These are phyloP conservation scores for Mycena maculata DNA, from an alignment of 768 basidiomycete species.

Conservation along the genomic window DNA sequence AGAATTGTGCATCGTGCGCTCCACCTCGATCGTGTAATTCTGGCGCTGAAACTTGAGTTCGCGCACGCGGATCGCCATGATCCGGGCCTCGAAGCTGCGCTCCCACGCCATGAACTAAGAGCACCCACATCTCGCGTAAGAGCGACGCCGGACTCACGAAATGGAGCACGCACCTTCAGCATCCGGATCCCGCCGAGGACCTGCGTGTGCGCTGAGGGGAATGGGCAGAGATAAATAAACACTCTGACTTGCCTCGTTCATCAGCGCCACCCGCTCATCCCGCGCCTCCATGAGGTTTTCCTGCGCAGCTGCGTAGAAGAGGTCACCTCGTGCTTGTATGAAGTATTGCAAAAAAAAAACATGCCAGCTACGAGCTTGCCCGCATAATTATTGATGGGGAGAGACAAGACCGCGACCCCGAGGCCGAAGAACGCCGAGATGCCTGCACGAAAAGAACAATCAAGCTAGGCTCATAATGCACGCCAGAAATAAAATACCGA, in stretches of 20 bases:
- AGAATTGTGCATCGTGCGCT: too few relatives aligned
- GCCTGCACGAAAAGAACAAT: too few relatives aligned
- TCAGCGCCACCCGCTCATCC: conserved; percentile 76
- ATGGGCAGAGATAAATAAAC: conserved; percentile 51
- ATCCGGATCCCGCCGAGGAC: conserved; percentile 23
- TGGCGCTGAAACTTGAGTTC: conserved; percentile 73
- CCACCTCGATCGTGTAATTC: conserved; percentile 74
- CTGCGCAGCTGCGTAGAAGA: too few relatives aligned
- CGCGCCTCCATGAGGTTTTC: conserved; percentile 71
- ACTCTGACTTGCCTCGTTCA: conserved; percentile 74
- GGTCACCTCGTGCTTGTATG: too few relatives aligned
- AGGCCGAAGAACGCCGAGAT: conserved; percentile 72
- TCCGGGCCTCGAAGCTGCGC: conserved; percentile 71
- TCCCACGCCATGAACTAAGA: conserved; percentile 78
- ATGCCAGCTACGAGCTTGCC: conserved; percentile 76
- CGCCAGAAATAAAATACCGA: too few relatives aligned
- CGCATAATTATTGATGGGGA: conserved; percentile 86
- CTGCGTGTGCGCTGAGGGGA: not conserved
- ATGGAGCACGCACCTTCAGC: conserved; percentile 11
- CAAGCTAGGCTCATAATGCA: too few relatives aligned
- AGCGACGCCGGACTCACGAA: not conserved
- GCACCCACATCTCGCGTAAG: not conserved
- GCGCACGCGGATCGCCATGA: conserved; percentile 65
- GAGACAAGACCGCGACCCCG: conserved; percentile 73
- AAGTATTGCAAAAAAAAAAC: not conserved